Percentiles rank a stretch among this genome's conserved stretches.
These are phyloP conservation scores for Davidsoniella virescens DNA, from an alignment of 2,329 filamentous ascomycete genomes.

Conservation along the genomic window DNA sequence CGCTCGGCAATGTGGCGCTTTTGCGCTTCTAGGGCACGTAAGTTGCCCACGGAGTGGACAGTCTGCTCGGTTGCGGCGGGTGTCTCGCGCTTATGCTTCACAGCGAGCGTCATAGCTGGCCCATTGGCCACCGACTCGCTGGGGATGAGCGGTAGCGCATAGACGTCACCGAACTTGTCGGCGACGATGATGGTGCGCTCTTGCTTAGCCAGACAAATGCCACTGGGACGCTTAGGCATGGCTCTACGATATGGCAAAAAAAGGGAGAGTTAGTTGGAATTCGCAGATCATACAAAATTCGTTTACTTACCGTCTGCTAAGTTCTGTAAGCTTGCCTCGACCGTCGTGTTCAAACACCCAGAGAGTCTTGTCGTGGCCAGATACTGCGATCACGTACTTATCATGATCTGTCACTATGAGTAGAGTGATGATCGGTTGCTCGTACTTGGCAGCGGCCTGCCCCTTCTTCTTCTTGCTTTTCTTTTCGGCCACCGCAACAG, in stretches of 20 bases:
- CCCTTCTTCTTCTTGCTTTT: constrained; percentile 20
- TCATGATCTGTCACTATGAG: constrained; percentile 48
- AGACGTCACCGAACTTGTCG: constrained; percentile 97
- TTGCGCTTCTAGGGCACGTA: constrained; percentile 42
- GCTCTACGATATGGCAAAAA: constrained; percentile 28
- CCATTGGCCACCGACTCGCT: constrained; percentile 14
- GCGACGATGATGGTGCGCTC: constrained; percentile 59
- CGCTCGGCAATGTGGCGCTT: constrained; percentile 27
- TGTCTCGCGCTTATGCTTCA: constrained; percentile 23
- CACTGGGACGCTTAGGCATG: constrained; percentile 83
- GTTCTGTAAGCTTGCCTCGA: constrained; percentile 42
- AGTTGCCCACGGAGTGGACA: constrained; percentile 49
- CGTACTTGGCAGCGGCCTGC: constrained; percentile 23
- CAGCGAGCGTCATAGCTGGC: constrained; percentile 13
- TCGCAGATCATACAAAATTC: not conserved
- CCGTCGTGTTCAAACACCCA: constrained; percentile 60
- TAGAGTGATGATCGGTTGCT: constrained; percentile 51
- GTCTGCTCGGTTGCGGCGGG: constrained; percentile 42
- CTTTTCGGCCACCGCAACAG: constrained; percentile 12
- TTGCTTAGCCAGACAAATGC: constrained; percentile 53
- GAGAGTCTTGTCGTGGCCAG: constrained; percentile 80
- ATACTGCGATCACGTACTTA: constrained; percentile 58
- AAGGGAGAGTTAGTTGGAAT: no score
- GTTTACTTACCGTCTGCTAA: constrained; percentile 50
- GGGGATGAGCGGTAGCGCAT: constrained; percentile 58